Base-by-base conservation (phyloP, 1,284 basidiomycete species). In the Boletus sp. region DNA sequence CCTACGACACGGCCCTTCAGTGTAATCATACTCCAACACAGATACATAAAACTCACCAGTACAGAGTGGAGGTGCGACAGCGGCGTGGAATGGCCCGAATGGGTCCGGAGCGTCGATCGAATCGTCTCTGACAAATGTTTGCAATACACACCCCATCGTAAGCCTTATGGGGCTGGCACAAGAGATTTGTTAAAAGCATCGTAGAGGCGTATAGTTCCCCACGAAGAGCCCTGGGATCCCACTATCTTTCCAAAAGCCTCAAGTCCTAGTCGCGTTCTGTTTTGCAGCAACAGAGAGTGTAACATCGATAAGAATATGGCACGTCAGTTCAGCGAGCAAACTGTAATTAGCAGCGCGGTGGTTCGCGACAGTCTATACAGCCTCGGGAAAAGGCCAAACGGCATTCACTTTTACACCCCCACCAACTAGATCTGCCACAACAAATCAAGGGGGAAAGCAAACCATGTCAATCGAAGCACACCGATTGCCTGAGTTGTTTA, bases 401-500 rank as follows among this genome's bases (percentile, higher is more conserved):
- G 4, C 76, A 52, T 81, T 80, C 53, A 73, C 69, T 68, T 83
- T 83, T 27, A 80, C 76, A 6, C 80, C 81, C 9, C 7, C 16
- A 27, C 64, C 55, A 35, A 82, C 66, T 13, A 83, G 65, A 59
- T 83, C 69, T 72, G 39, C 11, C 15, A 29, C 11, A 35, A 27
- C 13, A 36, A 16, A 46, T 65, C 18, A 66, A 43, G 9, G 3
- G 8, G 35, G 9, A 44, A 16, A 2, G 0, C 1, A 15, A 39
- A 35, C n/a, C 4, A 16, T 12, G 16, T 13, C 22, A 44, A 24
- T 27, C 5, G 11, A 41, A 51, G 13, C 66, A 42, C 42, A 73
- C 69, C 80, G 15, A 81, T 70, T 5, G 83, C 83, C 62, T 84
- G 83, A 0, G 82, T 82, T 7, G 82, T 84, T 39, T 73, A 72